Evolutionary conservation across 2,329 filamentous ascomycete genomes (phyloP).

Genomic region (Microsporum ferrugineum): DNA sequence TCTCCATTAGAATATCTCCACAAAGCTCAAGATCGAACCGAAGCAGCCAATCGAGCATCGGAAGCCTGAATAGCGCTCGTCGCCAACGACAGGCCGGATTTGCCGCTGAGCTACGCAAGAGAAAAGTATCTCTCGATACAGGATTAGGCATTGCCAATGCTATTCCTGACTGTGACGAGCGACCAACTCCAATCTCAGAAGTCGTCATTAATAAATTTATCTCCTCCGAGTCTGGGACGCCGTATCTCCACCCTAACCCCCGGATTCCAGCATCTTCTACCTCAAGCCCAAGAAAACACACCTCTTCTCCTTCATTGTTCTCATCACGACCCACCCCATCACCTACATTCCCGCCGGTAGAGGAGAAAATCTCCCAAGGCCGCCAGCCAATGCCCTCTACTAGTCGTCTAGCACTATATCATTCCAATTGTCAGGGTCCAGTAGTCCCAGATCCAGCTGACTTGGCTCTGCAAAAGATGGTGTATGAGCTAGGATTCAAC

Average conservation of each 20-base stretch:
- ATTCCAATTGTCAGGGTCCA: constrained; percentile 15
- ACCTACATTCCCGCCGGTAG: constrained; percentile 10
- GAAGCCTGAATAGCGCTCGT: constrained; percentile 7
- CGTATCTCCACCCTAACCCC: not conserved
- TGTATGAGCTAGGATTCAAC: constrained; percentile 48
- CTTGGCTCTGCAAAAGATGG: constrained; percentile 45
- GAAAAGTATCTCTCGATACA: constrained; percentile 12
- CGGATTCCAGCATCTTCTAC: constrained; percentile 7
- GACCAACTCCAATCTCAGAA: constrained; percentile 31
- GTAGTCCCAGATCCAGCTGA: constrained; percentile 44
- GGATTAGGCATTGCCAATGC: not conserved
- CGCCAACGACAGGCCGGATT: constrained; percentile 25
- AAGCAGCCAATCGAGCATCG: constrained; percentile 5
- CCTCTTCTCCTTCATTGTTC: not conserved
- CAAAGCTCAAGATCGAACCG: not conserved
- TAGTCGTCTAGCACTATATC: constrained; percentile 16
- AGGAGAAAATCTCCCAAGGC: constrained; percentile 15
- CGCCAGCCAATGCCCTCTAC: constrained; percentile 14
- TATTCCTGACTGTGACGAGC: constrained; percentile 21
- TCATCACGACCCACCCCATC: constrained; percentile 8
- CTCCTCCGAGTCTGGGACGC: not conserved
- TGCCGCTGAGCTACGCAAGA: constrained; percentile 24
- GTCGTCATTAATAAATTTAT: constrained; percentile 26
- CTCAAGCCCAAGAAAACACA: not conserved
- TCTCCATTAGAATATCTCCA: not conserved